Evolutionary conservation across 1,284 basidiomycete genomes (phyloP), one percentile per base, ranked within the genome.

Genomic region (Ceratobasidium sp.): DNA sequence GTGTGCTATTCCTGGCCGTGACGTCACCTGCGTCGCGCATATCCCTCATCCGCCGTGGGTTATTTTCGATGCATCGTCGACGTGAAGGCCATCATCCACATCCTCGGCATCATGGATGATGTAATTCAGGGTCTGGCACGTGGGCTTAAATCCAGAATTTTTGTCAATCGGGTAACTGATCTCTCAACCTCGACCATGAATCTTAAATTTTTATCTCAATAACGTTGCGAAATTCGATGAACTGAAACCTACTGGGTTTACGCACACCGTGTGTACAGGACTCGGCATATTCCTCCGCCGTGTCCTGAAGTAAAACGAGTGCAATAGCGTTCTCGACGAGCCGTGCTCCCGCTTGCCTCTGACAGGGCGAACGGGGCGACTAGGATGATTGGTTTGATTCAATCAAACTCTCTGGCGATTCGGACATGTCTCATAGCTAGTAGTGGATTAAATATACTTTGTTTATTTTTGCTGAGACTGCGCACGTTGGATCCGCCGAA

Each of bases 231-330:
- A 13, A 23, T 42, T n/a, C 40, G 5, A 65, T 20, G n/a, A n/a
- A 46, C 10, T 42, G 17, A 23, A 23, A 65, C n/a, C 4, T 33
- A 33, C 33, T 33, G 33, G 10, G n/a, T 17, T 67, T 9, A 38
- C 73, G 73, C 73, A 75, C 73, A 48, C 73, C 62, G 73, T 75
- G 73, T 75, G 73, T 75, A 75, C 73, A 75, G 73, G 62, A 40
- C 62, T 50, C 52, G 73, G 73, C 73, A 66, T 40, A 52, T 65
- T 56, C 62, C 73, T 46, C 62, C 57, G 73, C 73, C 62, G 38
- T 46, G 62, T 64, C 62, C 73, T 75, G 73, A 75, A 75, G 73
- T 75, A 75, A 75, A 75, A 75, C 73, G 73, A 75, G 73, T 75
- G 73, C 73, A 75, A 75, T 57, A 75, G 13, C n/a, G 38, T 75